These are phyloP conservation scores for Populus ilicifolia DNA, from an alignment of 345 rosid species.

Conservation along the genomic window DNA sequence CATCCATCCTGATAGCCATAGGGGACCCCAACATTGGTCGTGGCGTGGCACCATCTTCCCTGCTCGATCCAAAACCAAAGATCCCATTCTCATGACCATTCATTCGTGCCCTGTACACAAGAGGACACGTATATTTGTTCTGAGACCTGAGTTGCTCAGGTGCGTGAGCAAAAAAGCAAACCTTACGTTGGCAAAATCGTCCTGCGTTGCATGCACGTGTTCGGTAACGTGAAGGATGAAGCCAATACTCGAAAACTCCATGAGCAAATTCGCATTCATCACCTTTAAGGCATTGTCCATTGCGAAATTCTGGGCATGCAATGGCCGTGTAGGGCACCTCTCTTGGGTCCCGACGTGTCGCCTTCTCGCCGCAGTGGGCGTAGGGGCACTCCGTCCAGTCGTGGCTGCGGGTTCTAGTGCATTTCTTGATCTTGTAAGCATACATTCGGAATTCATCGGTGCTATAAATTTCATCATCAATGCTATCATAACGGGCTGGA, in stretches of 20 bases:
- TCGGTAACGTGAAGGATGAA: conserved; percentile 28
- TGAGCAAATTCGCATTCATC: conserved; percentile 28
- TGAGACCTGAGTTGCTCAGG: conserved; percentile 21
- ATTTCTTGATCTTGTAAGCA: conserved; percentile 24
- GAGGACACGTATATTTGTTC: conserved; percentile 19
- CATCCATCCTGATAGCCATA: not conserved
- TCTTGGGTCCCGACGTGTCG: conserved; percentile 25
- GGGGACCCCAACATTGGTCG: not conserved
- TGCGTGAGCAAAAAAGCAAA: conserved; percentile 29
- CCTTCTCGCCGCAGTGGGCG: conserved; percentile 33
- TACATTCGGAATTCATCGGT: conserved; percentile 33
- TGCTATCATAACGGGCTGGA: not conserved
- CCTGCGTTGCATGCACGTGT: conserved; percentile 32
- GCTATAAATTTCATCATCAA: conserved; percentile 10
- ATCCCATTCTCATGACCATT: conserved; percentile 8
- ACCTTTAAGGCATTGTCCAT: conserved; percentile 17
- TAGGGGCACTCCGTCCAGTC: conserved; percentile 35
- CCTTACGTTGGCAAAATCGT: conserved; percentile 23
- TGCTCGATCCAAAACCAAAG: conserved; percentile 1
- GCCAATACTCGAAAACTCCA: conserved; percentile 34
- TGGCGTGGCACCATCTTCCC: conserved; percentile 3
- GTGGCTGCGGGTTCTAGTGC: conserved; percentile 24
- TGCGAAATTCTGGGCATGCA: conserved; percentile 23
- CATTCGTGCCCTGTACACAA: conserved; percentile 15
- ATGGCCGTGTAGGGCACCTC: conserved; percentile 14